phyloP scores from a whole-genome alignment of 768 basidiomycete genomes.

The Hortiboletus campestris region DNA sequence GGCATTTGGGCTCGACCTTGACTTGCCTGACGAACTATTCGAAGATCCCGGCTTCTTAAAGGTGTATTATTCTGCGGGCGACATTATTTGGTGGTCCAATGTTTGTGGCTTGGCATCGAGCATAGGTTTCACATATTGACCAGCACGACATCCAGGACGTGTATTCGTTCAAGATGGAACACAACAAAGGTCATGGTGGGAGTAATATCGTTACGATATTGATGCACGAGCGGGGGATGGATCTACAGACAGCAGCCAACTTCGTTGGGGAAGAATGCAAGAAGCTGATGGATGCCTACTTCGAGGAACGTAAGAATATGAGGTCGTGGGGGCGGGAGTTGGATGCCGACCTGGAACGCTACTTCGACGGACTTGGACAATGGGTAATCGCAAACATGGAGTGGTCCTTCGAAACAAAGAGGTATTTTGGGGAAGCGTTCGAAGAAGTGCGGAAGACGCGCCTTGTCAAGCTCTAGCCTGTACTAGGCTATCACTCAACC shows the following conservation, averaged over 20 bases:
- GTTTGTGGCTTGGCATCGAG: slow-evolving; percentile 37
- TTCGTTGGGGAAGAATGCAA: slow-evolving; percentile 52
- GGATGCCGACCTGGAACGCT: slow-evolving; percentile 50
- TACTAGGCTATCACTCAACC: background rate
- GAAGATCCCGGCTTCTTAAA: slow-evolving; percentile 52
- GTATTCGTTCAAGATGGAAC: slow-evolving; percentile 74
- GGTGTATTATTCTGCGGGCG: slow-evolving; percentile 57
- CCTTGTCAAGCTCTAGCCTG: slow-evolving; percentile 25
- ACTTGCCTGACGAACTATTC: slow-evolving; percentile 62
- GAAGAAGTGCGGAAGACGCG: slow-evolving; percentile 50
- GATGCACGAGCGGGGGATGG: slow-evolving; percentile 52
- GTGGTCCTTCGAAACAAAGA: slow-evolving; percentile 70
- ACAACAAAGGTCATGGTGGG: slow-evolving; percentile 58
- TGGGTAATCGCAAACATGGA: slow-evolving; percentile 65
- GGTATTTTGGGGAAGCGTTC: slow-evolving; percentile 62
- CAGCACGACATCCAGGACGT: slow-evolving; percentile 46
- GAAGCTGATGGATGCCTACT: slow-evolving; percentile 49
- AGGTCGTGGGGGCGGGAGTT: slow-evolving; percentile 47
- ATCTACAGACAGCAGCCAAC: slow-evolving; percentile 59
- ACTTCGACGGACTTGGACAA: slow-evolving; percentile 53
- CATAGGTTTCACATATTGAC: background rate
- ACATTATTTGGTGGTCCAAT: slow-evolving; percentile 71
- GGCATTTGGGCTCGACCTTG: slow-evolving; percentile 58
- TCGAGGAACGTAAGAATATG: slow-evolving; percentile 43
- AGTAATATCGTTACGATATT: slow-evolving; percentile 71